Evolutionary conservation across 148 eudicot genomes (phyloP).

Genomic region (Rhododendron kiyosumense): DNA sequence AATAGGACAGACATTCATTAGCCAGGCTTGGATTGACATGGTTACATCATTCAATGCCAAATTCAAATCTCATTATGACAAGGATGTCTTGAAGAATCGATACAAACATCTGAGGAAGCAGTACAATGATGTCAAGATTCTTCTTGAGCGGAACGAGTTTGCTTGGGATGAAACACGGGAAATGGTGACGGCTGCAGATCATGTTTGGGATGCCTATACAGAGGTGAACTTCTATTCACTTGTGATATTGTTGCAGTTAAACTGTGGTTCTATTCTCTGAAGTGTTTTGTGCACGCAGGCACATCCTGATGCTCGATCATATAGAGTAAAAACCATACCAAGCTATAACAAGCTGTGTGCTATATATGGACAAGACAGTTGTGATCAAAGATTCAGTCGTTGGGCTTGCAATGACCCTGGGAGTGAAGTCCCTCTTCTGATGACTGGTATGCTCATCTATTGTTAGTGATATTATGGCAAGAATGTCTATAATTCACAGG

Average conservation of each 20-base stretch:
- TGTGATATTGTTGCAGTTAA: background rate
- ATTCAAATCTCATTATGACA: conserved; percentile 25
- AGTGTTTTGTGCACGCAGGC: conserved; percentile 17
- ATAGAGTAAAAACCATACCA: conserved; percentile 34
- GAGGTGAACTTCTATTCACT: conserved; percentile 13
- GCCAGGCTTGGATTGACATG: conserved; percentile 33
- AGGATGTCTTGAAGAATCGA: conserved; percentile 33
- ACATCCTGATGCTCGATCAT: conserved; percentile 31
- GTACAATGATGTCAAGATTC: conserved; percentile 27
- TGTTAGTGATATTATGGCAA: background rate
- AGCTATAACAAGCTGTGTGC: conserved; percentile 28
- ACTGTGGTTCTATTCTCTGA: background rate
- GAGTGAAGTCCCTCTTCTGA: conserved; percentile 4
- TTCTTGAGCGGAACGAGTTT: conserved; percentile 28
- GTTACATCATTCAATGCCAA: conserved; percentile 29
- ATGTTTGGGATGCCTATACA: conserved; percentile 29
- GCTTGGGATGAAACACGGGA: conserved; percentile 34
- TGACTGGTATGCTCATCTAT: conserved; percentile 15
- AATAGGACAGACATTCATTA: conserved; percentile 30
- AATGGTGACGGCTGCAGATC: conserved; percentile 34
- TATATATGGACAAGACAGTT: conserved; percentile 25
- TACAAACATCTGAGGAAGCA: conserved; percentile 35
- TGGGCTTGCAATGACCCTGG: conserved; percentile 11
- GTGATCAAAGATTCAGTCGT: conserved; percentile 18
- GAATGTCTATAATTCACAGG: background rate